These are phyloP conservation scores for Pyrus bretschneideri DNA, from an alignment of 306 rosid genomes.

Conservation along the genomic window DNA sequence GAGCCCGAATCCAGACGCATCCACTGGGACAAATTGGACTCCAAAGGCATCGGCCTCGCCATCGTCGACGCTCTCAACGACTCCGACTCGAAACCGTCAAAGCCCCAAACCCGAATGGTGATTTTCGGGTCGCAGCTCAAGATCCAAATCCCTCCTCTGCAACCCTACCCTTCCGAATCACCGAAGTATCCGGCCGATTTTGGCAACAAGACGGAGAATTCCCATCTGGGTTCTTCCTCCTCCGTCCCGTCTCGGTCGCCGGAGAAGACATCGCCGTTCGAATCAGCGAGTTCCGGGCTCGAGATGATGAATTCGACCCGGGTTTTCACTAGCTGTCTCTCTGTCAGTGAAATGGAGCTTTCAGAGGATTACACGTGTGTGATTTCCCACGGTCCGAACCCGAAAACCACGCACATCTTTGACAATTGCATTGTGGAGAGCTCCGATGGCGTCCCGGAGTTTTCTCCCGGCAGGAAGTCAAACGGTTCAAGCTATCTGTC, in stretches of 20 bases:
- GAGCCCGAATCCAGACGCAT: slow-evolving; percentile 37
- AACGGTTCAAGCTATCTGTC: slow-evolving; percentile 22
- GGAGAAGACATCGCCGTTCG: slow-evolving; percentile 28
- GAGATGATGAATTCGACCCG: slow-evolving; percentile 24
- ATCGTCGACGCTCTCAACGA: slow-evolving; percentile 61
- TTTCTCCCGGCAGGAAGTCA: slow-evolving; percentile 22
- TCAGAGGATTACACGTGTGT: slow-evolving; percentile 93
- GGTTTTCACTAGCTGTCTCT: slow-evolving; percentile 41
- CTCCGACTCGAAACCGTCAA: slow-evolving; percentile 23
- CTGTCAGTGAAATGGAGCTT: slow-evolving; percentile 68
- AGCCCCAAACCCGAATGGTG: slow-evolving; percentile 46
- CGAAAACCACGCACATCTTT: slow-evolving; percentile 71
- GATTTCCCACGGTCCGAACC: slow-evolving; percentile 68
- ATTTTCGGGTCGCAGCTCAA: slow-evolving; percentile 79
- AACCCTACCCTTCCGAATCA: slow-evolving; percentile 24
- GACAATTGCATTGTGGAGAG: slow-evolving; percentile 65
- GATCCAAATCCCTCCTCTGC: slow-evolving; percentile 55
- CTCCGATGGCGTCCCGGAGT: slow-evolving; percentile 37
- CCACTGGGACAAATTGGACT: slow-evolving; percentile 45
- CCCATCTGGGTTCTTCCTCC: slow-evolving; percentile 36
- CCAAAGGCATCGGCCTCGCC: slow-evolving; percentile 72
- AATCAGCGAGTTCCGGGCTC: slow-evolving; percentile 16
- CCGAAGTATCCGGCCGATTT: slow-evolving; percentile 28
- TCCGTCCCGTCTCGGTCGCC: slow-evolving; percentile 29
- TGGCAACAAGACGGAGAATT: slow-evolving; percentile 26